These are phyloP conservation scores for Fraxinus dipetala DNA, from an alignment of 305 asterid species.

Conservation along the genomic window DNA sequence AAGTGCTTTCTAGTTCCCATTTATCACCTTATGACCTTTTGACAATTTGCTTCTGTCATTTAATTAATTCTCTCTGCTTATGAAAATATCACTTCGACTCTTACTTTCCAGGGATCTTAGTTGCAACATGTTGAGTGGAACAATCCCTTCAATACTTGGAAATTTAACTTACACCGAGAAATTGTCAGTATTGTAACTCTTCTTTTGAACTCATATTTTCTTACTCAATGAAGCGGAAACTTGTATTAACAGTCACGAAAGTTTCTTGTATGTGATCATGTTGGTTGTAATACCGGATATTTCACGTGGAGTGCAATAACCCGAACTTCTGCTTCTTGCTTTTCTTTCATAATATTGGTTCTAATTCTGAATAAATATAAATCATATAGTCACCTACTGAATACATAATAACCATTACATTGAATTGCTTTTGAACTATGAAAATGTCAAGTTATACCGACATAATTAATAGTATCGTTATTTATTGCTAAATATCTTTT, in stretches of 20 bases:
- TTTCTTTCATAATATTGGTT: neutral
- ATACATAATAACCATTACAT: neutral
- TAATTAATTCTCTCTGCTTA: neutral
- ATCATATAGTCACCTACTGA: neutral
- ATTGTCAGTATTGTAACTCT: slow-evolving; percentile 28
- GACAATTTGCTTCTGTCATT: neutral
- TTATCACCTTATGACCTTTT: neutral
- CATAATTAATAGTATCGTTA: neutral
- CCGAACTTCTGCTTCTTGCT: neutral
- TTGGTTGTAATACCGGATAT: neutral
- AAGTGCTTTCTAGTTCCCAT: slow-evolving; percentile 30
- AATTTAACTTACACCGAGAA: slow-evolving; percentile 54
- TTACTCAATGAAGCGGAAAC: neutral
- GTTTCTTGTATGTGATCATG: neutral
- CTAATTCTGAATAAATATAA: neutral
- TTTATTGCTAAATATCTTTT: neutral
- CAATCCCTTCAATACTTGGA: slow-evolving; percentile 51
- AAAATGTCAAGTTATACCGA: neutral
- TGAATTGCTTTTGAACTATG: neutral
- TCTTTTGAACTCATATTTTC: neutral
- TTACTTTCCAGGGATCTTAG: slow-evolving; percentile 41
- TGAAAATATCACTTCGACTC: neutral
- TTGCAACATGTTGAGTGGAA: slow-evolving; percentile 47
- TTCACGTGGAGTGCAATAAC: neutral
- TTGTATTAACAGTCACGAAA: neutral